A percentile compares a stretch with the other conserved stretches of the same genome.
phyloP scores from a whole-genome alignment of 345 rosid genomes.

The Gossypium rotundifolium region DNA sequence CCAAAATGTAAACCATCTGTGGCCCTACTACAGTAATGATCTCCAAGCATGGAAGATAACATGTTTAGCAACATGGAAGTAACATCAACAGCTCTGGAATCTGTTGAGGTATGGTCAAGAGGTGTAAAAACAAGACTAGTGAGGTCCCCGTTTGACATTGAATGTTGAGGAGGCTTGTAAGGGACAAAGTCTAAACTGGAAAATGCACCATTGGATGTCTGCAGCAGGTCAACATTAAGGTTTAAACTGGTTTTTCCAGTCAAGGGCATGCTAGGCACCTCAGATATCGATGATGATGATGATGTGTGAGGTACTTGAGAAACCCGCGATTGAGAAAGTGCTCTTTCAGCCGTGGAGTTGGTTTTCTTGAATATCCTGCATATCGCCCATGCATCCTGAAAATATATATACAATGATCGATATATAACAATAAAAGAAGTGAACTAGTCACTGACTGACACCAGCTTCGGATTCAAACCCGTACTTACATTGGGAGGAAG shows the following conservation, averaged over 20 bases:
- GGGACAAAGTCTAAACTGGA: constrained; percentile 33
- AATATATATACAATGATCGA: constrained; percentile 10
- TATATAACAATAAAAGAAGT: too few species aligned
- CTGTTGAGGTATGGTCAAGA: constrained; percentile 26
- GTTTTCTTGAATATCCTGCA: constrained; percentile 91
- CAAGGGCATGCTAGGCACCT: constrained; percentile 17
- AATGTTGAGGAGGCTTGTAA: constrained; percentile 28
- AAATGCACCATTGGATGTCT: constrained; percentile 21
- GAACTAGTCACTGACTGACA: too few species aligned
- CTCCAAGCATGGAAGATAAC: constrained; percentile 41
- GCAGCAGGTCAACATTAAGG: constrained; percentile 23
- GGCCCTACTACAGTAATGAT: constrained; percentile 11
- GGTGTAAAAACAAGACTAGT: constrained; percentile 36
- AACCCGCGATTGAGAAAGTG: constrained; percentile 69
- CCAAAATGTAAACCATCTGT: constrained; percentile 17
- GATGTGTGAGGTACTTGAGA: constrained; percentile 39
- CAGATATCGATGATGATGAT: constrained; percentile 21
- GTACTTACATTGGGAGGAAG: constrained; percentile 50
- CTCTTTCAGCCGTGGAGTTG: constrained; percentile 61
- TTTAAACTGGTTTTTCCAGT: constrained; percentile 23
- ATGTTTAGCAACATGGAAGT: constrained; percentile 40
- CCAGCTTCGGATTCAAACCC: too few species aligned
- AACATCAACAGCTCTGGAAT: constrained; percentile 27
- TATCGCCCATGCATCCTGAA: constrained; percentile 91
- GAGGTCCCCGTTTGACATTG: constrained; percentile 33